Evolutionary conservation across 768 basidiomycete species (phyloP).

Genomic region (Lactifluus subvellereus): DNA sequence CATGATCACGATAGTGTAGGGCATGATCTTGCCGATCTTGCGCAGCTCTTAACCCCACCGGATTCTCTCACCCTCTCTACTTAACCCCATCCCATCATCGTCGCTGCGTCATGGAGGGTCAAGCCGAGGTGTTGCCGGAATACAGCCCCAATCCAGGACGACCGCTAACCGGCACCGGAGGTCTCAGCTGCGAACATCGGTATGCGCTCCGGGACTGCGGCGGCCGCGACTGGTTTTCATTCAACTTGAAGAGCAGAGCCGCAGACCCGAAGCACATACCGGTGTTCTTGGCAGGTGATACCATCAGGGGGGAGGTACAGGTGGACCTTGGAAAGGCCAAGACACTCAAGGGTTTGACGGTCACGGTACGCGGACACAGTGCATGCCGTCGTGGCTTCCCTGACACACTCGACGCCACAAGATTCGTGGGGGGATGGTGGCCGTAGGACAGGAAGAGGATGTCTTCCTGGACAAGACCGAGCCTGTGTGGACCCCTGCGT

Average conservation of each 20-base stretch:
- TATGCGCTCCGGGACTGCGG: not conserved
- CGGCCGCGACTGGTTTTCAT: conserved; percentile 11
- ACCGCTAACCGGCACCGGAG: not conserved
- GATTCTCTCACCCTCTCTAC: no score
- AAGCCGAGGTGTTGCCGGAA: not conserved
- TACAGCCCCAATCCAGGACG: not conserved
- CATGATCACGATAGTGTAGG: no score
- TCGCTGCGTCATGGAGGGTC: not conserved
- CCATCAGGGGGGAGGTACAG: conserved; percentile 11
- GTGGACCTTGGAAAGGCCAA: conserved; percentile 14
- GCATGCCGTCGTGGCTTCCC: no score
- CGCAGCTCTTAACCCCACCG: no score
- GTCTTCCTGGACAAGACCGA: conserved; percentile 13
- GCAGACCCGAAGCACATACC: conserved; percentile 6
- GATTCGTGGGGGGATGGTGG: conserved; percentile 15
- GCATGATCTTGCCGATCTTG: no score
- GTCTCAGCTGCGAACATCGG: conserved; percentile 2
- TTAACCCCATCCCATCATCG: not conserved
- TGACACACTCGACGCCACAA: not conserved
- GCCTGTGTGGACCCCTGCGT: conserved; percentile 13
- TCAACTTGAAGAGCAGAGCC: conserved; percentile 19
- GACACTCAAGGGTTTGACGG: conserved; percentile 14
- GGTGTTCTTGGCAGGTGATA: conserved; percentile 17
- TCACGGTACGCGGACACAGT: conserved; percentile 3
- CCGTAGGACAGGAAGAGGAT: conserved; percentile 16